Evolutionary conservation across 768 basidiomycete genomes (phyloP).

Genomic region (Chalciporus chontae): DNA sequence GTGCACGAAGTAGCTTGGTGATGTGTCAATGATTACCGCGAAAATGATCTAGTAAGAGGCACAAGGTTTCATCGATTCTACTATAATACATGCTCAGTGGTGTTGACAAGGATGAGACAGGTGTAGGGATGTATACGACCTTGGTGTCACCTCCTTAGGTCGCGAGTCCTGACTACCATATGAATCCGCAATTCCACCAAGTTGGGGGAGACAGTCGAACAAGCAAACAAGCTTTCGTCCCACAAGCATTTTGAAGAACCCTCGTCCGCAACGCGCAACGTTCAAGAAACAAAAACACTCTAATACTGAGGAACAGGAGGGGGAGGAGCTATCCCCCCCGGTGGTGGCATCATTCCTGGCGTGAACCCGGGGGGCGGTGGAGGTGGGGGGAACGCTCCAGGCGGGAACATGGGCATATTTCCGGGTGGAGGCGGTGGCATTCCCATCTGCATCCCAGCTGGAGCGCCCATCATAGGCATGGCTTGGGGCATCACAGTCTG

Average conservation of each 20-base stretch:
- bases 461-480: constrained; percentile 35
- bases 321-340: constrained; percentile 42
- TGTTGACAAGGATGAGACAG: neutral
- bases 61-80: neutral
- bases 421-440: constrained; percentile 33
- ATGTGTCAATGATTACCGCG: no score
- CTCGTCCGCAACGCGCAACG: neutral
- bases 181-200: no score
- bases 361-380: constrained; percentile 69
- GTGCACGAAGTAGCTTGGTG: neutral
- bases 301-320: constrained; percentile 38
- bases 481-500: constrained; percentile 56
- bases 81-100: neutral
- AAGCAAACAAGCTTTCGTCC: neutral
- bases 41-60: no score
- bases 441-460: constrained; percentile 31
- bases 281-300: neutral
- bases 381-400: constrained; percentile 52
- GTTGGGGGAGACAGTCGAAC: no score
- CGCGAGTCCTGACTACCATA: neutral
- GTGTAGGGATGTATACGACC: neutral
- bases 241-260: neutral
- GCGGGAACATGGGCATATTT: constrained; percentile 45
- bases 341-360: constrained; percentile 38
- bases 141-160: neutral